These are phyloP conservation scores for Aspergillus quadrilineatus DNA, from an alignment of 2,329 filamentous ascomycete genomes.

Conservation along the genomic window DNA sequence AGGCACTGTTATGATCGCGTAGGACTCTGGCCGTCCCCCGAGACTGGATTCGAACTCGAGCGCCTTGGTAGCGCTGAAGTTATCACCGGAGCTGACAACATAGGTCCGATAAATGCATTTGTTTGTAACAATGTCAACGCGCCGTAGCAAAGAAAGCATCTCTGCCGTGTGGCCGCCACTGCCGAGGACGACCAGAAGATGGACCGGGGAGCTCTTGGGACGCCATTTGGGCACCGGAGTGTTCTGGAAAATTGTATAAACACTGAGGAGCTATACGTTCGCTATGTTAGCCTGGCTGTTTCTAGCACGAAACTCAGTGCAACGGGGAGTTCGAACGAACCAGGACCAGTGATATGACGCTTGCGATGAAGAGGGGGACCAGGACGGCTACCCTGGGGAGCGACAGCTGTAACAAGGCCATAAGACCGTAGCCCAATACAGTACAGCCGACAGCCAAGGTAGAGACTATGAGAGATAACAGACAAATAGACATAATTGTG, in stretches of 20 bases:
- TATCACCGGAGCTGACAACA: constrained; percentile 74
- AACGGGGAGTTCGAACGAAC: constrained; percentile 6
- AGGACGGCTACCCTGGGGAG: neutral
- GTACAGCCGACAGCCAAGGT: neutral
- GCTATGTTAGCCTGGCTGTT: neutral
- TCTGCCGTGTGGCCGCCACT: constrained; percentile 94
- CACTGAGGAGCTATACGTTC: constrained; percentile 23
- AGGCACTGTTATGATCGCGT: constrained; percentile 66
- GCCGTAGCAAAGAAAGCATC: constrained; percentile 80
- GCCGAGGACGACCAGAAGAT: constrained; percentile 80
- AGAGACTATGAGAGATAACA: neutral
- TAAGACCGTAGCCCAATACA: neutral
- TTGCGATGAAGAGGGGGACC: neutral
- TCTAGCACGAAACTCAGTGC: neutral
- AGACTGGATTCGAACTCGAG: constrained; percentile 60
- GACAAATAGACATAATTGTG: neutral
- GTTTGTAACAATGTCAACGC: constrained; percentile 49
- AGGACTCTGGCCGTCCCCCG: constrained; percentile 40
- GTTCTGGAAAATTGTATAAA: constrained; percentile 33
- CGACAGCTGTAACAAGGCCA: neutral
- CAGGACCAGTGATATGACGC: neutral
- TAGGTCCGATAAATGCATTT: constrained; percentile 72
- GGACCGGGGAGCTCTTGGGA: constrained; percentile 41
- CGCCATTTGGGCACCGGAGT: constrained; percentile 31
- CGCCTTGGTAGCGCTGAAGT: constrained; percentile 64